These are phyloP conservation scores for Erucastrum elatum DNA, from an alignment of 345 rosid species.

Conservation along the genomic window DNA sequence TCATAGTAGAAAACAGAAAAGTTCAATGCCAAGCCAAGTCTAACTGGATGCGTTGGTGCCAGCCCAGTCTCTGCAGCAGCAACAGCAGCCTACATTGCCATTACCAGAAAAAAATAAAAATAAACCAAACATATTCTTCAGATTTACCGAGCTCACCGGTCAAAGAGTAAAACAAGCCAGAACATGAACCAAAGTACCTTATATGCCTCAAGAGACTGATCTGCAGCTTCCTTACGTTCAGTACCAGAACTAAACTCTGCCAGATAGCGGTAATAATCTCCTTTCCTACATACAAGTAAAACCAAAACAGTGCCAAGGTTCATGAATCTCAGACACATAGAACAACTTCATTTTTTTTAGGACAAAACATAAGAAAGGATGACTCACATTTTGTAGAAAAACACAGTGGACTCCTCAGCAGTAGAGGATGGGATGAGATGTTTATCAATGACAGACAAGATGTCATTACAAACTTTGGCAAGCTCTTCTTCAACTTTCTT, in stretches of 20 bases:
- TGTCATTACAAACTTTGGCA: constrained; percentile 49
- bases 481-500: constrained; percentile 51
- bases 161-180: not conserved
- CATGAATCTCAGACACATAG: not conserved
- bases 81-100: constrained; percentile 44
- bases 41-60: constrained; percentile 60
- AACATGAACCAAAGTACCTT: constrained; percentile 30
- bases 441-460: constrained; percentile 46
- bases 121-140: not conserved
- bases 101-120: not conserved
- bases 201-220: constrained; percentile 55
- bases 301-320: not conserved
- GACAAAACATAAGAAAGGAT: not conserved
- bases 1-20: constrained; percentile 63
- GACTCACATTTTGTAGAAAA: constrained; percentile 57
- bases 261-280: constrained; percentile 54
- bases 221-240: constrained; percentile 59
- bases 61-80: constrained; percentile 51
- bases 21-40: constrained; percentile 55
- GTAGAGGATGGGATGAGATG: constrained; percentile 52
- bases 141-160: not conserved
- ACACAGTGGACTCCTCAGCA: constrained; percentile 51
- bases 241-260: constrained; percentile 54
- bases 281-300: constrained; percentile 45
- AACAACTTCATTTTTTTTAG: constrained; percentile 9